Conservation (phyloP, 768 basidiomycete species). For the Mycena amicta region DNA sequence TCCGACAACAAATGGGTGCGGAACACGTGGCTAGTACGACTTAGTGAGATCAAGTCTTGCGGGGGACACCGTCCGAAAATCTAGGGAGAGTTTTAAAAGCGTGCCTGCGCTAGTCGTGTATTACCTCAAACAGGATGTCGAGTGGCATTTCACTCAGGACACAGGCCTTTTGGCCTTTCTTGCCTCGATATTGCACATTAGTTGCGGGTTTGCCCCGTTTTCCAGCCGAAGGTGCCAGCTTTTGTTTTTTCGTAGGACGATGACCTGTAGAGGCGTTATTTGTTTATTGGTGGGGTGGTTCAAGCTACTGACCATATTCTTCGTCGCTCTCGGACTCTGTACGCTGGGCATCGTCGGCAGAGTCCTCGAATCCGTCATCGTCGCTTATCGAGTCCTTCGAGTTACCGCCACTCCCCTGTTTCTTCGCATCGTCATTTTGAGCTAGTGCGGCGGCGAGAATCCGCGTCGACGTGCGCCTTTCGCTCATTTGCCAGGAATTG, state of each 20-base stretch:
- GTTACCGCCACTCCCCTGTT: not conserved
- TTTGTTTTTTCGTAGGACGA: conserved; percentile 10
- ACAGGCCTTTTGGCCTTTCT: conserved; percentile 12
- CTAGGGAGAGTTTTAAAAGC: no score
- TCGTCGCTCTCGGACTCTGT: not conserved
- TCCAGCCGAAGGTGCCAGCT: not conserved
- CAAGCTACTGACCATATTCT: not conserved
- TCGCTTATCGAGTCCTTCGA: not conserved
- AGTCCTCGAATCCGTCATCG: conserved; percentile 19
- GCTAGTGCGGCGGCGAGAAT: not conserved
- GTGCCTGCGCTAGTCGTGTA: not conserved
- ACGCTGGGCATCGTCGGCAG: not conserved
- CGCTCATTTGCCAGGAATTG: not conserved
- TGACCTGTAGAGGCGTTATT: not conserved
- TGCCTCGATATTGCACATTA: no score
- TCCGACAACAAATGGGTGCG: conserved; percentile 28
- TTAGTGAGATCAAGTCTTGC: conserved; percentile 32
- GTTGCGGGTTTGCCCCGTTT: no score
- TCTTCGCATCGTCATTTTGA: no score
- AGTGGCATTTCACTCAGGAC: conserved; percentile 24
- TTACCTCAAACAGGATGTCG: conserved; percentile 33
- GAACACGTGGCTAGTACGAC: conserved; percentile 30
- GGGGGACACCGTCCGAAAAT: conserved; percentile 33
- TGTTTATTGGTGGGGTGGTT: not conserved
- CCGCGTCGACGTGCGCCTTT: not conserved